Evolutionary conservation across 345 rosid species (phyloP).

Genomic region (Euphorbia pulcherrima): DNA sequence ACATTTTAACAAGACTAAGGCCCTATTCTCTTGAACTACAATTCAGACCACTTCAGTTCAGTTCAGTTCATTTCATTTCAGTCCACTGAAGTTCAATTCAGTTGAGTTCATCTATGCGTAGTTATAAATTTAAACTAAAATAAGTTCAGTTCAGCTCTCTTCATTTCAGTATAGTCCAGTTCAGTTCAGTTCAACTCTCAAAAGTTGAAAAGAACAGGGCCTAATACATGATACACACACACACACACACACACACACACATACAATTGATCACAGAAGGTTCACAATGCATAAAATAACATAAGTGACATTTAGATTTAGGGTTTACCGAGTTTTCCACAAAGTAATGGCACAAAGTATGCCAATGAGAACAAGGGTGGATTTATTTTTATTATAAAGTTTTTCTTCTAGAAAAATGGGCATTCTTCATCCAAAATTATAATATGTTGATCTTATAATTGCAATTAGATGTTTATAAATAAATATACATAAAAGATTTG

Average conservation of each 20-base stretch:
- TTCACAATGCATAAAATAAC: not conserved
- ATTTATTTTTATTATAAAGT: not conserved
- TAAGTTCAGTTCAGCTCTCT: too few relatives aligned
- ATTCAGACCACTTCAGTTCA: too few relatives aligned
- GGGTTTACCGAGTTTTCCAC: not conserved
- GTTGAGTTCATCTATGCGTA: too few relatives aligned
- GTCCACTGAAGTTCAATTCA: too few relatives aligned
- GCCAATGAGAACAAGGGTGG: not conserved
- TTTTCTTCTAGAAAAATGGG: not conserved
- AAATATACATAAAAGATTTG: not conserved
- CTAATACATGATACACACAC: too few relatives aligned
- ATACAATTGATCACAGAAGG: not conserved
- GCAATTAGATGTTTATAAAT: not conserved
- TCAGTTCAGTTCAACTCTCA: too few relatives aligned
- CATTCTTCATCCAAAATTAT: not conserved
- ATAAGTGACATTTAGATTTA: not conserved
- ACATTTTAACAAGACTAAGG: not conserved
- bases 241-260: too few relatives aligned
- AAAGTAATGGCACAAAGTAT: not conserved
- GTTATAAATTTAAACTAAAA: too few relatives aligned
- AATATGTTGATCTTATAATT: not conserved
- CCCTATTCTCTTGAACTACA: too few relatives aligned
- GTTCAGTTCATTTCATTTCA: too few relatives aligned
- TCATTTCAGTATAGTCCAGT: too few relatives aligned
- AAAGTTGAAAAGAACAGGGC: too few relatives aligned